Conservation (phyloP, 352 stramenopile genomes). For the Phytophthora citrophthora region DNA sequence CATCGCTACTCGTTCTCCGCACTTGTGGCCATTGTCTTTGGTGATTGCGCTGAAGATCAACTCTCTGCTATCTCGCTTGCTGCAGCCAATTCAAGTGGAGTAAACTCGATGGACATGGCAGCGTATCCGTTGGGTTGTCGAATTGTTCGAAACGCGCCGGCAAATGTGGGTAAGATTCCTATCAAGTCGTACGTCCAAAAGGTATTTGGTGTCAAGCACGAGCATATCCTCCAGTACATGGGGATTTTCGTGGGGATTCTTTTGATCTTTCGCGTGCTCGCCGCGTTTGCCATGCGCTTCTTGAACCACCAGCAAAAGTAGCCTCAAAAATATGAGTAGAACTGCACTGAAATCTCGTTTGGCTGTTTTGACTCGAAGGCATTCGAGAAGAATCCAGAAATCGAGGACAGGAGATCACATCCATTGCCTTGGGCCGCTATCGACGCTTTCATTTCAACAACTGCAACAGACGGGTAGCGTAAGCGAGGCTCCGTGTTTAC, state of each 20-base stretch:
- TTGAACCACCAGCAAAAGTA: not conserved
- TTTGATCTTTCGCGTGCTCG: not conserved
- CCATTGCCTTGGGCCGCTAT: constrained; percentile 6
- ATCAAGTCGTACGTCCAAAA: not conserved
- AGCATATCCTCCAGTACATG: not conserved
- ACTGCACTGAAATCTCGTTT: too few species aligned
- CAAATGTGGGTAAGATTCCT: not conserved
- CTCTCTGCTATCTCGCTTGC: too few species aligned
- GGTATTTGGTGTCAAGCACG: not conserved
- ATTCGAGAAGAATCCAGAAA: not conserved
- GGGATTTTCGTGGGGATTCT: not conserved
- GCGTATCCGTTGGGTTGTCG: not conserved
- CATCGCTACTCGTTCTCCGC: constrained; percentile 36
- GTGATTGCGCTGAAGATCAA: too few species aligned
- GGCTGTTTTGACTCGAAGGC: not conserved
- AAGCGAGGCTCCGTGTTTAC: constrained; percentile 8
- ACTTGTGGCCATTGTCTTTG: too few species aligned
- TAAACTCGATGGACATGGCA: too few species aligned
- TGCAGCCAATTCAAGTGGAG: too few species aligned
- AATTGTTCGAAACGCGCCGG: not conserved
- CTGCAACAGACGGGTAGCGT: constrained; percentile 4
- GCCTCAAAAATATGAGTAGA: too few species aligned
- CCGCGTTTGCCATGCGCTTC: not conserved
- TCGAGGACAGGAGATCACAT: not conserved
- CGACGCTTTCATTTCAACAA: constrained; percentile 1